A percentile compares a stretch with the other conserved stretches of the same genome.
Conservation (phyloP, 352 stramenopile genomes). For the Pythium pyrilobum region DNA sequence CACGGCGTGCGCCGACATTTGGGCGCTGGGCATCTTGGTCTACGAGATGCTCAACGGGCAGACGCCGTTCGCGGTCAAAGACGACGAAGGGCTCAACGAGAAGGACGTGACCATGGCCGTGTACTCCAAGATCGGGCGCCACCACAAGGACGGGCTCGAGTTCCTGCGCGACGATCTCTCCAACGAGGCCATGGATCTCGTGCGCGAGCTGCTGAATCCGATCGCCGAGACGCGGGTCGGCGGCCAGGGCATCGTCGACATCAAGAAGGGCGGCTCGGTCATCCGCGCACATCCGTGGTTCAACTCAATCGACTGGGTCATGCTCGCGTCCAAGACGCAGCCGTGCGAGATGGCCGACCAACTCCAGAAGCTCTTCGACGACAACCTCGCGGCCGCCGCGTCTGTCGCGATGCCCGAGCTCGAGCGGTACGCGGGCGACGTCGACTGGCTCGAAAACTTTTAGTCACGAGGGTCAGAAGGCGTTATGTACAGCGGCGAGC, state of each 20-base stretch:
- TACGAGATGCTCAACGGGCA: constrained; percentile 85
- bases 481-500: no score
- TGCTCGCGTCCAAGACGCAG: constrained; percentile 65
- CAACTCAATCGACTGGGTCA: constrained; percentile 66
- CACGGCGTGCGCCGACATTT: constrained; percentile 75
- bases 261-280: constrained; percentile 68
- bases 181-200: constrained; percentile 42
- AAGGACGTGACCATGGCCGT: constrained; percentile 82
- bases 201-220: constrained; percentile 67
- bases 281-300: constrained; percentile 83
- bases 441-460: constrained; percentile 81
- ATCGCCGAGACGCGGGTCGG: constrained; percentile 63
- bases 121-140: constrained; percentile 83
- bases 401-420: constrained; percentile 49
- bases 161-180: constrained; percentile 56
- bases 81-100: constrained; percentile 56
- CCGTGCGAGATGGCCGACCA: constrained; percentile 39
- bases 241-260: constrained; percentile 70
- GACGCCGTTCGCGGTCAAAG: constrained; percentile 78
- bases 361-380: constrained; percentile 53
- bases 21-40: constrained; percentile 79
- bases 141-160: constrained; percentile 46
- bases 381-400: constrained; percentile 31
- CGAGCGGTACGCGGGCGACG: constrained; percentile 49
- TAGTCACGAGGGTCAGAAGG: constrained; percentile 16